Percentiles rank a stretch among this genome's conserved stretches.
These are phyloP conservation scores for Zygosaccharomyces siamensis DNA, from an alignment of 805 yeast genomes.

Conservation along the genomic window DNA sequence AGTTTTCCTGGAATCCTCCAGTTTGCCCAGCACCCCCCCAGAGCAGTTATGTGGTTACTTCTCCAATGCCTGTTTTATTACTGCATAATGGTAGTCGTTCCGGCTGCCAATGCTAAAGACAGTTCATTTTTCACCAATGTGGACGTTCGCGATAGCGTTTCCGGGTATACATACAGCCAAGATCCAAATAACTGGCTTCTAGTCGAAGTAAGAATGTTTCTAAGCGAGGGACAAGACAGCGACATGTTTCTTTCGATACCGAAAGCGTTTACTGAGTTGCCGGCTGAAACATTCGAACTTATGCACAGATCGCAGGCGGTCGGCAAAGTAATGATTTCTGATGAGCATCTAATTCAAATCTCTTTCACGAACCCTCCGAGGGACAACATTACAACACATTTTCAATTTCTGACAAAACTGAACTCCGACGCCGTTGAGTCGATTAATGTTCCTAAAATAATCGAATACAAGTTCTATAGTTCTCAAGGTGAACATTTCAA, in stretches of 20 bases:
- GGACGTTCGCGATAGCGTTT: slow-evolving; percentile 22
- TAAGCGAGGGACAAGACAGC: slow-evolving; percentile 18
- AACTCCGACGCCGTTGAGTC: slow-evolving; percentile 13
- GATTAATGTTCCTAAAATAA: slow-evolving; percentile 16
- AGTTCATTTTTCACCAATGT: slow-evolving; percentile 20
- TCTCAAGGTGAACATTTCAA: slow-evolving; percentile 20
- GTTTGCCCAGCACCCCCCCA: too few species aligned
- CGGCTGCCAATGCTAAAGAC: slow-evolving; percentile 11
- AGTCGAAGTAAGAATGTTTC: slow-evolving; percentile 23
- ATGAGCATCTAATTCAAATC: slow-evolving; percentile 23
- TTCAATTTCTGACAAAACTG: slow-evolving; percentile 26
- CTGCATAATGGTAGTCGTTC: slow-evolving; percentile 1
- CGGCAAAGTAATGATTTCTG: slow-evolving; percentile 18
- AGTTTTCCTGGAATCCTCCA: too few species aligned
- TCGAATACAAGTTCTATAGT: slow-evolving; percentile 20
- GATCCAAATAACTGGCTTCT: slow-evolving; percentile 29
- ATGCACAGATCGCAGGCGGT: slow-evolving; percentile 13
- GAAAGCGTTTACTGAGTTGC: slow-evolving; percentile 18
- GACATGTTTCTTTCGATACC: slow-evolving; percentile 27
- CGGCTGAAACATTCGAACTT: slow-evolving; percentile 20
- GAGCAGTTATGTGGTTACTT: not conserved
- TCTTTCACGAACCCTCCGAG: slow-evolving; percentile 8
- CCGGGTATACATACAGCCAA: slow-evolving; percentile 19
- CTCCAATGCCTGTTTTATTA: not conserved
- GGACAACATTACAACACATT: slow-evolving; percentile 19